Evolutionary conservation across 768 basidiomycete genomes (phyloP).

Genomic region (Myochromella boudieri): DNA sequence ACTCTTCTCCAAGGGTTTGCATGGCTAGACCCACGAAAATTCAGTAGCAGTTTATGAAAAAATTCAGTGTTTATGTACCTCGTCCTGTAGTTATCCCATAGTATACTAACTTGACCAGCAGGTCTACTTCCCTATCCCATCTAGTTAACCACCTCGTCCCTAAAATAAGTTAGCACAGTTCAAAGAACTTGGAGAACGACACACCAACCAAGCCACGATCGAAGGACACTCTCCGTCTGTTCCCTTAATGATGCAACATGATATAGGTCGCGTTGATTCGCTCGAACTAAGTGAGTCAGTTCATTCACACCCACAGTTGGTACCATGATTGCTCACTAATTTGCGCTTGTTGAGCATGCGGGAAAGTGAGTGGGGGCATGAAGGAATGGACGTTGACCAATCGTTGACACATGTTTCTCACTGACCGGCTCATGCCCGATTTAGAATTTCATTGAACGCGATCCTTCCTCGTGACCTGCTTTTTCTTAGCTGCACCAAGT

Average conservation of each 20-base stretch:
- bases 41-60: not conserved
- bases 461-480: conserved; percentile 15
- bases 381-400: not conserved
- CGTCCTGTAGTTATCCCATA: conserved; percentile 73
- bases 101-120: conserved; percentile 66
- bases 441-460: too few species aligned
- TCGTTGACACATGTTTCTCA: too few species aligned
- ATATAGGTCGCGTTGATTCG: conserved; percentile 81
- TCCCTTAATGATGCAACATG: conserved; percentile 75
- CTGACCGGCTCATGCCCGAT: too few species aligned
- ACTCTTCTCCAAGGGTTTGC: conserved; percentile 90
- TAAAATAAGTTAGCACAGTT: conserved; percentile 27
- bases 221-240: conserved; percentile 70
- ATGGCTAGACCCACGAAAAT: conserved; percentile 42
- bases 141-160: conserved; percentile 78
- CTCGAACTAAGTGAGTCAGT: conserved; percentile 55
- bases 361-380: conserved; percentile 50
- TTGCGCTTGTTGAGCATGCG: conserved; percentile 80
- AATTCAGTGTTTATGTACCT: conserved; percentile 42
- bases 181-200: not conserved
- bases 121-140: conserved; percentile 81
- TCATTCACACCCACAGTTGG: conserved; percentile 11
- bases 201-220: conserved; percentile 72
- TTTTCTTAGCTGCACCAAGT: conserved; percentile 7
- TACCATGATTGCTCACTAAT: conserved; percentile 56